A percentile compares a stretch with the other conserved stretches of the same genome.
Evolutionary conservation across 805 yeast genomes (phyloP).

Genomic region (Grigorovia jiainica): DNA sequence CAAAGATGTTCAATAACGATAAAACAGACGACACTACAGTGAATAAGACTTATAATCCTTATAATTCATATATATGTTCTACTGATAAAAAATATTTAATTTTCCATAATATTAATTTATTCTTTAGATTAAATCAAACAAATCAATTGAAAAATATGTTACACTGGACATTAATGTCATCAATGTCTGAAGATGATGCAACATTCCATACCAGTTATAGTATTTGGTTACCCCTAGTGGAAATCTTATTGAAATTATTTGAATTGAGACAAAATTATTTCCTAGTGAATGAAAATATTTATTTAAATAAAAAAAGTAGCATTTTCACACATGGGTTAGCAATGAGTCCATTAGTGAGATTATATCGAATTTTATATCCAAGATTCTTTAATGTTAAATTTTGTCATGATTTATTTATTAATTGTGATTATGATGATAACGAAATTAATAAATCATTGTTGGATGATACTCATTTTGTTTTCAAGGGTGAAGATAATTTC

Average conservation of each 20-base stretch:
- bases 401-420: slow-evolving; percentile 15
- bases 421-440: slow-evolving; percentile 5
- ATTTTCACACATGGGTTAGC: slow-evolving; percentile 10
- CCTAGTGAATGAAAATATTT: slow-evolving; percentile 11
- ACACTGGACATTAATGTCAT: slow-evolving; percentile 20
- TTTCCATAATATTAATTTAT: slow-evolving; percentile 15
- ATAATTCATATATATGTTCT: slow-evolving; percentile 19
- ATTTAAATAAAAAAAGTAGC: background rate
- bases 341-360: slow-evolving; percentile 15
- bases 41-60: too few species aligned
- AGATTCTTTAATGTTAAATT: slow-evolving; percentile 9
- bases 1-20: too few species aligned
- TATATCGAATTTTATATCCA: slow-evolving; percentile 12
- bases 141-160: slow-evolving; percentile 22
- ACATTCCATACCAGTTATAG: slow-evolving; percentile 14
- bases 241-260: slow-evolving; percentile 14
- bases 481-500: slow-evolving; percentile 10
- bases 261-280: slow-evolving; percentile 21
- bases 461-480: slow-evolving; percentile 13
- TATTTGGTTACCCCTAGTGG: slow-evolving; percentile 21
- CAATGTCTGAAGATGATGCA: slow-evolving; percentile 9
- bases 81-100: slow-evolving; percentile 12
- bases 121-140: slow-evolving; percentile 9
- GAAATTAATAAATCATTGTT: background rate
- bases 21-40: too few species aligned